Evolutionary conservation across 2,329 filamentous ascomycete genomes (phyloP).

Genomic region (Rhynchosporium agropyri): DNA sequence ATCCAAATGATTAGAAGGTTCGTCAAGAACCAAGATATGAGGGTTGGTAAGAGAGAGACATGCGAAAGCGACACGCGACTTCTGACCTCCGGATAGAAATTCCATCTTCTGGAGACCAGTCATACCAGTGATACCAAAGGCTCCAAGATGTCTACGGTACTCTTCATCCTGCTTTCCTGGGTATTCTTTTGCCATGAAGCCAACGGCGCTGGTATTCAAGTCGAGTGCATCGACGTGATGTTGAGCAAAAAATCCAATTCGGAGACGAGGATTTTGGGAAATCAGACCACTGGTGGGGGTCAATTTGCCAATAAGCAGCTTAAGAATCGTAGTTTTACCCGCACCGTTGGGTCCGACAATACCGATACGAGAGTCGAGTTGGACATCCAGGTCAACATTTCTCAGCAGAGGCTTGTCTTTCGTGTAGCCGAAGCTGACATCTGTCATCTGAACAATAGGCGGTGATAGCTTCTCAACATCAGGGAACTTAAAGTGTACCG

Average conservation of each 20-base stretch:
- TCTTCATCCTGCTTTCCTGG: conserved; percentile 93
- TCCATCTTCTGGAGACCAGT: conserved; percentile 97
- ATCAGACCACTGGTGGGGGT: conserved; percentile 78
- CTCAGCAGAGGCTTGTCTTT: conserved; percentile 77
- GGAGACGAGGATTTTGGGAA: conserved; percentile 82
- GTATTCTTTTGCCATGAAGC: conserved; percentile 93
- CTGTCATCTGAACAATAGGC: conserved; percentile 96
- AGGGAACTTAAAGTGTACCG: conserved; percentile 94
- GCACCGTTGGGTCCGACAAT: conserved; percentile 99
- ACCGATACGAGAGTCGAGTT: conserved; percentile 96
- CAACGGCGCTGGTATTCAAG: conserved; percentile 83
- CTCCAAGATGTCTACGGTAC: conserved; percentile 91
- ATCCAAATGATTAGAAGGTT: conserved; percentile 97
- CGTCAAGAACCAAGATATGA: conserved; percentile 96
- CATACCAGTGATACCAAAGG: conserved; percentile 88
- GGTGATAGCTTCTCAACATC: conserved; percentile 97
- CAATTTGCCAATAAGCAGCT: conserved; percentile 90
- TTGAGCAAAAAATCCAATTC: conserved; percentile 96
- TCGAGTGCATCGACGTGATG: conserved; percentile 98
- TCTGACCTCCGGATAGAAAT: conserved; percentile 92
- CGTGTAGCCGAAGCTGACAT: conserved; percentile 86
- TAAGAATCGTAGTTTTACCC: conserved; percentile 97
- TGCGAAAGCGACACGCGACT: conserved; percentile 97
- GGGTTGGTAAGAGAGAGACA: conserved; percentile 91
- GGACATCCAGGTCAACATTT: conserved; percentile 92